Base-by-base conservation (phyloP, 2,329 filamentous ascomycete genomes). In the Scolecobasidium constrictum region DNA sequence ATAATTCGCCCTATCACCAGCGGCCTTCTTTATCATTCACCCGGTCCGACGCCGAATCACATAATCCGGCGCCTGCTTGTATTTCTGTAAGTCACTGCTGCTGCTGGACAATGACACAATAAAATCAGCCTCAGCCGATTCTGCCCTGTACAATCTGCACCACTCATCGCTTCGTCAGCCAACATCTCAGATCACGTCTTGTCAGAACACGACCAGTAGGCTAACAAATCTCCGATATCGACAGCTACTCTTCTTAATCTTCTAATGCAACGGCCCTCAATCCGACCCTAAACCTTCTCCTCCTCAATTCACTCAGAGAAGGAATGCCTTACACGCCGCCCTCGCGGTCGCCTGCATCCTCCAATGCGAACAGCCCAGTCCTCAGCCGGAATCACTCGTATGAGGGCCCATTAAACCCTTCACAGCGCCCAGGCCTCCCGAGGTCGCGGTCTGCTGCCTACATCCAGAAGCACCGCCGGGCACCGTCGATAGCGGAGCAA, bases 241-340 rank as follows among this genome's bases (percentile, higher is more conserved):
- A 31, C 26, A 31, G 26, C 26, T 31, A n/a, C 26, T 31, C 15
- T 16, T 17, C 35, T 16, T 7, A 45, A 54, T 53, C 54, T 62
- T 60, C 58, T 68, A 65, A 69, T 68, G 34, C 34, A 15, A 36
- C 13, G 13, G 9, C 9, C 9, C 34, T 36, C 11, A 9, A 9
- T n/a, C 9, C 26, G 26, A 9, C 9, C 26, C 34, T 36, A 36
- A 51, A 57, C 49, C 55, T 50, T 52, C 56, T 53, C 52, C 49
- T 42, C 46, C 46, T 47, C 51, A 50, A 47, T 17, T 50, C 51
- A 47, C 43, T 44, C 43, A 49, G 46, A 46, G 49, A 58, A 63
- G 58, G 73, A 68, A 92, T 92, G 85, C 85, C 85, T 77, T 92
- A 92, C 70, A 92, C 85, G 63, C 84, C 85, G 47, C 85, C 85